A percentile compares a stretch with the other conserved stretches of the same genome.
Evolutionary conservation across 2,329 filamentous ascomycete species (phyloP).

Genomic region (Paecilomyces formosus): DNA sequence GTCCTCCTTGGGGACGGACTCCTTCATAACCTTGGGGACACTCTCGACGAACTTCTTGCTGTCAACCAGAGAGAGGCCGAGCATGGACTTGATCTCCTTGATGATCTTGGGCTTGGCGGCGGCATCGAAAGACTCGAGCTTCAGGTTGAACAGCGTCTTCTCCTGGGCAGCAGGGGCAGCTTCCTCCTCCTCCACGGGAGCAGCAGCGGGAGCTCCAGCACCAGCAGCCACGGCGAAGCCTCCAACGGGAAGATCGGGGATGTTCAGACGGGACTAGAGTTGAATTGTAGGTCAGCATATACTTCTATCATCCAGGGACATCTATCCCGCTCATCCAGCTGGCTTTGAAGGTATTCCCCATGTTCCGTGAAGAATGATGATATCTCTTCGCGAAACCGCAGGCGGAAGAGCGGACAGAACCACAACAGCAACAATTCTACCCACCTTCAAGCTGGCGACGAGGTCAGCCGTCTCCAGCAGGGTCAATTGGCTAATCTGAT

Average conservation of each 20-base stretch:
- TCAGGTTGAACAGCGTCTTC: conserved; percentile 96
- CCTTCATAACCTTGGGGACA: conserved; percentile 97
- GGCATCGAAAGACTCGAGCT: conserved; percentile 84
- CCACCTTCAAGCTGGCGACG: conserved; percentile 89
- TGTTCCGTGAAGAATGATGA: not conserved
- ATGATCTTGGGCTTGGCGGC: conserved; percentile 95
- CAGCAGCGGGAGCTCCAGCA: conserved; percentile 55
- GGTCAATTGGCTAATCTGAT: conserved; percentile 98
- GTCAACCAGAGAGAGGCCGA: conserved; percentile 93
- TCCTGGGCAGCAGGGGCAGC: conserved; percentile 81
- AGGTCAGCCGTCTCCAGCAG: conserved; percentile 95
- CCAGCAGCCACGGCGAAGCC: conserved; percentile 70
- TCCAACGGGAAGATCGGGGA: conserved; percentile 92
- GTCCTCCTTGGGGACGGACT: conserved; percentile 97
- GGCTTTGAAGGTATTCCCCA: not conserved
- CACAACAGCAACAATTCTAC: conserved; percentile 10
- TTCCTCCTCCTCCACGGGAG: conserved; percentile 65
- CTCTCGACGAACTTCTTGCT: conserved; percentile 99
- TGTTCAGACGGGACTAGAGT: conserved; percentile 79
- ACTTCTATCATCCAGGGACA: not conserved
- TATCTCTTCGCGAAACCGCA: not conserved
- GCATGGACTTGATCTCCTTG: conserved; percentile 97
- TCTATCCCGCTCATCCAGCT: not conserved
- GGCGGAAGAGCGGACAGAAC: not conserved
- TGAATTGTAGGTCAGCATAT: not conserved